Evolutionary conservation across 2,329 filamentous ascomycete genomes (phyloP).

Genomic region (Colletotrichum spinosum): DNA sequence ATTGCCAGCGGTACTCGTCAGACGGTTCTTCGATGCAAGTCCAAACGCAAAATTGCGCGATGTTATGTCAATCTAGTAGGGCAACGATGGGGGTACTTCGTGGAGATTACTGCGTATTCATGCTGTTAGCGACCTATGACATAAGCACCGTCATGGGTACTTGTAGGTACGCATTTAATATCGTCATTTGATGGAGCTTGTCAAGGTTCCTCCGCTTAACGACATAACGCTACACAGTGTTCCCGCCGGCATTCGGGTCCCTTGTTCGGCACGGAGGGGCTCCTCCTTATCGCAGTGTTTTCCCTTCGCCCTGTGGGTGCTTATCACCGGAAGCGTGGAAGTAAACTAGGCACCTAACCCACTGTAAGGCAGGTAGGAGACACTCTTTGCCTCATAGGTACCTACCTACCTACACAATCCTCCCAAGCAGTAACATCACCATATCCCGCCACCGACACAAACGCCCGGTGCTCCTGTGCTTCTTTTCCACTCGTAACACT

Average conservation of each 20-base stretch:
- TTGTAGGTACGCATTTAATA: not conserved
- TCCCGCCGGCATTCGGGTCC: constrained; percentile 1
- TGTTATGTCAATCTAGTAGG: too few relatives aligned
- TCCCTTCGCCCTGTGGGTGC: constrained; percentile 30
- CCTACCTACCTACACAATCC: not conserved
- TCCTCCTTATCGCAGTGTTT: constrained; percentile 30
- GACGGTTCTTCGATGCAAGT: too few relatives aligned
- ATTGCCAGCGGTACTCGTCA: too few relatives aligned
- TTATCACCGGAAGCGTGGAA: constrained; percentile 27
- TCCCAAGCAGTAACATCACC: not conserved
- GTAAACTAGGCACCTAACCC: constrained; percentile 10
- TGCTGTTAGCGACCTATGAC: constrained; percentile 18
- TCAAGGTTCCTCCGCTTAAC: constrained; percentile 21
- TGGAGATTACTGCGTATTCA: not conserved
- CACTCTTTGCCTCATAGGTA: too few relatives aligned
- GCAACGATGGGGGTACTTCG: too few relatives aligned
- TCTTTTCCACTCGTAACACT: not conserved
- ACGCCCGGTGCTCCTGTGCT: too few relatives aligned
- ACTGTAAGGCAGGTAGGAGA: not conserved
- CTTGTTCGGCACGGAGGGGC: constrained; percentile 20
- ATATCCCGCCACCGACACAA: too few relatives aligned
- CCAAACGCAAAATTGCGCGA: too few relatives aligned
- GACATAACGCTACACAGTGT: not conserved
- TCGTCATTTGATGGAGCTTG: constrained; percentile 5
- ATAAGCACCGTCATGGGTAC: constrained; percentile 18